Percentiles rank a stretch among this genome's conserved stretches.
Evolutionary conservation across 768 basidiomycete genomes (phyloP).

Genomic region (Leccinum uliginosum): DNA sequence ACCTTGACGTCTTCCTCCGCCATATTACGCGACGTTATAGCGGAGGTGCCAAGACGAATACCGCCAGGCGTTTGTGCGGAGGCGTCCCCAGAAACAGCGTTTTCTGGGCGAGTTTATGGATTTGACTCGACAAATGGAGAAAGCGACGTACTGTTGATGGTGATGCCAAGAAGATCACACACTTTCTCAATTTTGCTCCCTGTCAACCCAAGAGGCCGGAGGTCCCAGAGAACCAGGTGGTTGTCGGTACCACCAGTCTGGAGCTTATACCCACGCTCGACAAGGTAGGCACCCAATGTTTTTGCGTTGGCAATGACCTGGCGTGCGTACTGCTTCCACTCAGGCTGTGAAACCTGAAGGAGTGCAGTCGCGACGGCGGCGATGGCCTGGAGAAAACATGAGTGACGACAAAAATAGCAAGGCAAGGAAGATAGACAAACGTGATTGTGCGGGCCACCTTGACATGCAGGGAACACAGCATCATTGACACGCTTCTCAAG

Average conservation of each 20-base stretch:
- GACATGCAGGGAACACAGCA: conserved; percentile 99
- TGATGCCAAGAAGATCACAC: conserved; percentile 94
- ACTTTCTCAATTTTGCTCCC: conserved; percentile 98
- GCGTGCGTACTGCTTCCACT: conserved; percentile 87
- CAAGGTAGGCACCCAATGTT: conserved; percentile 68
- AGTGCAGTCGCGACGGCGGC: conserved; percentile 92
- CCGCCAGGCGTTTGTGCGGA: conserved; percentile 96
- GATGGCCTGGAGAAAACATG: conserved; percentile 59
- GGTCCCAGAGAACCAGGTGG: conserved; percentile 97
- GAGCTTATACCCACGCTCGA: conserved; percentile 85
- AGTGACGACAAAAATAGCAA: neutral
- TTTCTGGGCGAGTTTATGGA: conserved; percentile 49
- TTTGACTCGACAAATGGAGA: neutral
- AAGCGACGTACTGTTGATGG: conserved; percentile 77
- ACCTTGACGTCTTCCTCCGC: conserved; percentile 77
- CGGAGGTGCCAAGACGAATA: conserved; percentile 92
- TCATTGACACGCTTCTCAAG: conserved; percentile 97
- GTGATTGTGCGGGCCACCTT: conserved; percentile 99
- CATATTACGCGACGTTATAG: conserved; percentile 95
- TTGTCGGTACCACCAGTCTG: conserved; percentile 97
- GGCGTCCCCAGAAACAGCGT: conserved; percentile 94
- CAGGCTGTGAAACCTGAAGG: conserved; percentile 84
- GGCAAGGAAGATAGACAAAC: conserved; percentile 36
- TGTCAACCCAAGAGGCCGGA: conserved; percentile 92
- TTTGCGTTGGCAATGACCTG: conserved; percentile 90